These are phyloP conservation scores for Yamadazyma akitaensis DNA, from an alignment of 805 yeast species.

Conservation along the genomic window DNA sequence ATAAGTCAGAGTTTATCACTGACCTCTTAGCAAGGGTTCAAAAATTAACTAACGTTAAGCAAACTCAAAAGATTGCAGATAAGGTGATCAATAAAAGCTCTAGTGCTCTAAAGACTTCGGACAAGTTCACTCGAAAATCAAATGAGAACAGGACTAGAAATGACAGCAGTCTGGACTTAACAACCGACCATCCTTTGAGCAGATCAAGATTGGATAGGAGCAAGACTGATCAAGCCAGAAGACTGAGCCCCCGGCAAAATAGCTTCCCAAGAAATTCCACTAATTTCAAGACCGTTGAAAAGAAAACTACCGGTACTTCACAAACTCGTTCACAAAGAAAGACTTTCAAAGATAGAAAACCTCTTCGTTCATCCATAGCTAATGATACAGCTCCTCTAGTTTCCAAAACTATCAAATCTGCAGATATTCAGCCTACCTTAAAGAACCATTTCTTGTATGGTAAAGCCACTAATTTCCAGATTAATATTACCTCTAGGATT, in stretches of 20 bases:
- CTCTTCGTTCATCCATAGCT: neutral
- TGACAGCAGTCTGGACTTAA: neutral
- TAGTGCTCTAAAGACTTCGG: neutral
- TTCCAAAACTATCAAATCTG: constrained; percentile 8
- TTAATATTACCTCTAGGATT: constrained; percentile 29
- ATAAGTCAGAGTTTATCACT: constrained; percentile 25
- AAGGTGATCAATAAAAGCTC: neutral
- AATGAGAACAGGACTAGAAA: neutral
- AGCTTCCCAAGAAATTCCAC: neutral
- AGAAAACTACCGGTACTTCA: neutral
- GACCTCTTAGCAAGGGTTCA: constrained; percentile 38
- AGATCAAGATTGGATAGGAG: neutral
- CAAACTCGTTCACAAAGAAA: neutral
- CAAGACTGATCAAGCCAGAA: neutral
- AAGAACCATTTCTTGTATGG: constrained; percentile 35
- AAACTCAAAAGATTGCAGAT: neutral
- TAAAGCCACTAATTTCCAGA: constrained; percentile 28
- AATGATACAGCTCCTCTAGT: neutral
- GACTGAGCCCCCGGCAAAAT: neutral
- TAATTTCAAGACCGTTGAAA: neutral
- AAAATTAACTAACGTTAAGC: constrained; percentile 12
- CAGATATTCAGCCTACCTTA: constrained; percentile 9
- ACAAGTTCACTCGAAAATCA: neutral
- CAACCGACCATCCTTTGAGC: constrained; percentile 21
- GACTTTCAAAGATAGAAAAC: neutral